Evolutionary conservation across 305 asterid genomes (phyloP), one percentile per base, ranked within the genome.

Genomic region (Fraxinus dipetala): DNA sequence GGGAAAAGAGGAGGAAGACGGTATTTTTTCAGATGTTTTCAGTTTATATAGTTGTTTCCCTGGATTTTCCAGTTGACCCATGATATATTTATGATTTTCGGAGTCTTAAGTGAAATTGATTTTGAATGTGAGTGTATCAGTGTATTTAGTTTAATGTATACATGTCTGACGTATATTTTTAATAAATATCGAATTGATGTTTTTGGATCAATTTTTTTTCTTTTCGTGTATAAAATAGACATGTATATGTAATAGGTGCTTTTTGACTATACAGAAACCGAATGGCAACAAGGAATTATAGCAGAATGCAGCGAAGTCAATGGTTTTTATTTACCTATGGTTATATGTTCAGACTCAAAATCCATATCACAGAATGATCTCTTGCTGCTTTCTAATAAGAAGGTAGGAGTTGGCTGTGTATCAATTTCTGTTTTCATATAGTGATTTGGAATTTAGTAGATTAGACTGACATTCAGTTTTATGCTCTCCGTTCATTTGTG

Each of bases 281-380:
- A 77, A 73, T 89, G 92, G 90, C 87, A 83, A 81, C 81, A 70
- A 81, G 96, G 90, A 51, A 83, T 88, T 0, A 76, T 90, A 59
- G 83, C 81, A 34, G 97, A 91, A 81, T 89, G 92, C 89, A 86
- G 88, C 79, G 98, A 93, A 88, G 87, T 89, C 80, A 86, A 91
- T 81, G 97, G 93, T 70, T 96, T 96, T 90, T 85, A 93, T 86
- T 82, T 90, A 82, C 97, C 98, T 22, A 78, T 70, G 83, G 80
- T 94, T 81, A 40, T 91, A 43, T 91, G 91, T 82, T 16, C 81
- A 20, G 89, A 87, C 9, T 76, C 80, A 5, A 91, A 82, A 76
- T 79, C 88, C 69, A 59, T 94, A 80, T 83, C 91, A 31, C 96
- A 92, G 84, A 91, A 90, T 89, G 99, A 96, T 90, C 90, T 96